Evolutionary conservation across 805 yeast genomes (phyloP), one percentile per base, ranked within the genome.

Genomic region (Candida adriatica): DNA sequence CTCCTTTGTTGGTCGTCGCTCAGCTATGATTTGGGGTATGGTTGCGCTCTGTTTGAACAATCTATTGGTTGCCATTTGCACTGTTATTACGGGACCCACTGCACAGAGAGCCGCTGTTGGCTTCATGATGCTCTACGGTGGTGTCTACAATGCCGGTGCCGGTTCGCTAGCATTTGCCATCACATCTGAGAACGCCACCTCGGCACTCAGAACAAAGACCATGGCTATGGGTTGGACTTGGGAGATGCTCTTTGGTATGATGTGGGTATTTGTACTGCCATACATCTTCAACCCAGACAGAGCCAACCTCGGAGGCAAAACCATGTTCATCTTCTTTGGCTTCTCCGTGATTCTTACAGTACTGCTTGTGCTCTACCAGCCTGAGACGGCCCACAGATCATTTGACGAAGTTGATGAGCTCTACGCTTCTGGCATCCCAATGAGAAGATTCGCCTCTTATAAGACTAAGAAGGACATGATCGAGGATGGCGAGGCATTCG

Each of bases 331-430:
- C 30, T 68, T 59, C 53, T 65, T 59, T 30, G 73, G 58, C 1
- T 34, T 48, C 9, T 49, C 55, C 13, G 21, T 50, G 9, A 1
- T 57, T 5, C 42, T 56, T 19, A 23, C 58, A 16, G 33, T 53
- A 26, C 66, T 68, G 64, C 49, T 55, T 18, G 68, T 50, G 52
- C 65, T 68, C 49, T 61, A 63, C 31, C 59, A 70, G 37, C 79
- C 80, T 10, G 80, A 74, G 50, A 68, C 76, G 16, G 58, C 58
- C 40, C 60, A 60, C 29, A 61, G 73, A 49, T 67, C 77, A 0
- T 71, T 57, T 45, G 76, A 72, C 33, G 79, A 74, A 42, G 56
- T 74, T 46, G 80, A 73, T 50, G 55, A 56, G 31, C 55, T 73
- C 58, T 74, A 70, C 50, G 55, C 46, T 25, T 42, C 39, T 21